Percentiles rank a stretch among this genome's conserved stretches.
These are phyloP conservation scores for Arabidopsis hybrid DNA, from an alignment of 441 rosid genomes.

Conservation along the genomic window DNA sequence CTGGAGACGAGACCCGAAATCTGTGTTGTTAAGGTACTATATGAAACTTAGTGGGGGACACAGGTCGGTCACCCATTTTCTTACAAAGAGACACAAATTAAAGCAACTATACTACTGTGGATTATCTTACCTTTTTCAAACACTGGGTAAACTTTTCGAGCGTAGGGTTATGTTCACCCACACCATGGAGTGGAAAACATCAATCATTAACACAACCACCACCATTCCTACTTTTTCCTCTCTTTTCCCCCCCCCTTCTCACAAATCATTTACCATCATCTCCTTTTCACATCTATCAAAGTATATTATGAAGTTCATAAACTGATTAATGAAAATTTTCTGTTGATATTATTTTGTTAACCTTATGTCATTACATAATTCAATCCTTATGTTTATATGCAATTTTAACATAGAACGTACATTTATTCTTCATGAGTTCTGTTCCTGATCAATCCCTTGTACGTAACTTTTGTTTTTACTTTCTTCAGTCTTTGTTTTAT, in stretches of 20 bases:
- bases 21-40: too few relatives aligned
- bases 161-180: slow-evolving; percentile 45
- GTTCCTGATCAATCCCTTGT: slow-evolving; percentile 8
- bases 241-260: slow-evolving; percentile 32
- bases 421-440: not conserved
- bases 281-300: slow-evolving; percentile 12
- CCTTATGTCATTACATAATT: slow-evolving; percentile 28
- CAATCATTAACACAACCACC: slow-evolving; percentile 70
- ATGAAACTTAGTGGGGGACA: too few relatives aligned
- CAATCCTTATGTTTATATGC: not conserved
- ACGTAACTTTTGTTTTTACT: slow-evolving; percentile 23
- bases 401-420: slow-evolving; percentile 1
- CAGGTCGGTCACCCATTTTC: too few relatives aligned
- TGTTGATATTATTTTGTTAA: slow-evolving; percentile 22
- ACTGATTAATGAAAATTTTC: not conserved
- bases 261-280: slow-evolving; percentile 36
- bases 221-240: slow-evolving; percentile 25
- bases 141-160: slow-evolving; percentile 33
- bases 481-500: slow-evolving; percentile 23
- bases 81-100: not conserved
- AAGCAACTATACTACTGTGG: slow-evolving; percentile 1
- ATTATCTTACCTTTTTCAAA: slow-evolving; percentile 16
- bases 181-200: slow-evolving; percentile 64
- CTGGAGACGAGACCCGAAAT: too few relatives aligned
- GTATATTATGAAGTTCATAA: slow-evolving; percentile 1